A percentile compares a stretch with the other conserved stretches of the same genome.
Evolutionary conservation across 352 stramenopile species (phyloP).

Genomic region (Phytophthora palmivora): DNA sequence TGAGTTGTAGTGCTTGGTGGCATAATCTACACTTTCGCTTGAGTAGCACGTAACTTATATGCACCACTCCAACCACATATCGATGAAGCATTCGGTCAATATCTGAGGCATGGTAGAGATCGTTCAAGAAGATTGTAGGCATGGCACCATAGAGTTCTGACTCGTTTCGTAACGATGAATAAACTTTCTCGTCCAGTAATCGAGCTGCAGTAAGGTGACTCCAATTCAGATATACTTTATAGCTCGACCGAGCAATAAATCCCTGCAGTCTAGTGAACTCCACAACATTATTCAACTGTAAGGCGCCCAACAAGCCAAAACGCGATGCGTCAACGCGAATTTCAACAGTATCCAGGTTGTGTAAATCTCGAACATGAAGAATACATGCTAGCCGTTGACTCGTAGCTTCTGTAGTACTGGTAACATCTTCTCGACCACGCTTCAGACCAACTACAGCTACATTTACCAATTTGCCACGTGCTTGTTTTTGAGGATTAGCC

Average conservation of each 20-base stretch:
- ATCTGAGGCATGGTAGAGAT: slow-evolving; percentile 46
- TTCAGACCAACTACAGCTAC: slow-evolving; percentile 19
- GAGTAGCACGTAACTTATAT: slow-evolving; percentile 77
- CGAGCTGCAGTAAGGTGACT: slow-evolving; percentile 38
- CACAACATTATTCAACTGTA: slow-evolving; percentile 48
- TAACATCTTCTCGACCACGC: slow-evolving; percentile 2
- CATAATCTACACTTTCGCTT: slow-evolving; percentile 75
- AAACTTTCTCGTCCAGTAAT: background rate
- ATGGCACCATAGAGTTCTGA: slow-evolving; percentile 51
- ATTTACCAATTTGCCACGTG: background rate
- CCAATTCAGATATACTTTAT: slow-evolving; percentile 76
- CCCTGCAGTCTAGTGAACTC: slow-evolving; percentile 65
- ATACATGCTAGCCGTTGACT: slow-evolving; percentile 36
- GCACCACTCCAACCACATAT: slow-evolving; percentile 69
- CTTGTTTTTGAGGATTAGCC: slow-evolving; percentile 7
- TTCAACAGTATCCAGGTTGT: slow-evolving; percentile 50
- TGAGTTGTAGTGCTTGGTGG: slow-evolving; percentile 51
- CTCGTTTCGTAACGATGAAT: slow-evolving; percentile 20
- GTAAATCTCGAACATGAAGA: slow-evolving; percentile 52
- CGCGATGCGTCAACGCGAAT: slow-evolving; percentile 53
- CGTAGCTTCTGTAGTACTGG: background rate
- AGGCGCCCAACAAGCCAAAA: slow-evolving; percentile 43
- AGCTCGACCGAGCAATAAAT: slow-evolving; percentile 62
- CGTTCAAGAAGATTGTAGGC: slow-evolving; percentile 44
- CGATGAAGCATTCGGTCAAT: slow-evolving; percentile 65